A percentile compares a stretch with the other conserved stretches of the same genome.
phyloP scores from a whole-genome alignment of 2,329 filamentous ascomycete genomes.

The Eurotiales sp. region DNA sequence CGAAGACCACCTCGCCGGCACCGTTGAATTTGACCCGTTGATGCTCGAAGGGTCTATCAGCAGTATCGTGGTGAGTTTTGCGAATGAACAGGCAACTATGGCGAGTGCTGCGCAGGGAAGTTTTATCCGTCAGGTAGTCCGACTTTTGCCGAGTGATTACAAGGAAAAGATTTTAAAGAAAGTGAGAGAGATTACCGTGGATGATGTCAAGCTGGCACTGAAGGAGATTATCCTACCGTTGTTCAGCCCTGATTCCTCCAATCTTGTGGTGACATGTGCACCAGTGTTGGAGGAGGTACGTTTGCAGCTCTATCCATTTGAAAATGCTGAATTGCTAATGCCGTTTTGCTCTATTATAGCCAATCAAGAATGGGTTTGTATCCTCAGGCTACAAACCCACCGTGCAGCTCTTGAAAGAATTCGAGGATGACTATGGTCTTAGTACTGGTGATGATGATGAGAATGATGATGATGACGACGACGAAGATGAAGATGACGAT shows the following conservation, averaged over 20 bases:
- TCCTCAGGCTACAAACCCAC: conserved; percentile 74
- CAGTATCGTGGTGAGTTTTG: conserved; percentile 79
- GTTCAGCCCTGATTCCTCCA: conserved; percentile 75
- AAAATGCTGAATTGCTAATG: conserved; percentile 17
- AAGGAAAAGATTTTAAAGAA: conserved; percentile 70
- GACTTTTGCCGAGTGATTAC: conserved; percentile 72
- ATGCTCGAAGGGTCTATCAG: conserved; percentile 88
- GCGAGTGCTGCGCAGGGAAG: conserved; percentile 75
- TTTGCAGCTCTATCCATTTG: conserved; percentile 20
- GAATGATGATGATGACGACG: conserved; percentile 52
- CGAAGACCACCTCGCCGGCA: conserved; percentile 68
- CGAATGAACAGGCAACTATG: conserved; percentile 85
- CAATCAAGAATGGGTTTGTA: conserved; percentile 70
- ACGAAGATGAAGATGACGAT: conserved; percentile 41
- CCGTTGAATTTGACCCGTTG: conserved; percentile 68
- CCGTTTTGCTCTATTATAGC: conserved; percentile 49
- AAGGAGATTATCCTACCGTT: conserved; percentile 71
- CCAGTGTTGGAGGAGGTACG: conserved; percentile 79
- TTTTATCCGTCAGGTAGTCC: conserved; percentile 77
- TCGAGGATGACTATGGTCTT: conserved; percentile 87
- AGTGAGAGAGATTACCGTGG: conserved; percentile 69
- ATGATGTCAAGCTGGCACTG: conserved; percentile 73
- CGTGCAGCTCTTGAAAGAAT: conserved; percentile 69
- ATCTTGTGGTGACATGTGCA: conserved; percentile 84
- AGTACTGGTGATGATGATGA: conserved; percentile 60